phyloP scores from a whole-genome alignment of 176 grass and related monocot genomes.

The Oryza glumipatula region DNA sequence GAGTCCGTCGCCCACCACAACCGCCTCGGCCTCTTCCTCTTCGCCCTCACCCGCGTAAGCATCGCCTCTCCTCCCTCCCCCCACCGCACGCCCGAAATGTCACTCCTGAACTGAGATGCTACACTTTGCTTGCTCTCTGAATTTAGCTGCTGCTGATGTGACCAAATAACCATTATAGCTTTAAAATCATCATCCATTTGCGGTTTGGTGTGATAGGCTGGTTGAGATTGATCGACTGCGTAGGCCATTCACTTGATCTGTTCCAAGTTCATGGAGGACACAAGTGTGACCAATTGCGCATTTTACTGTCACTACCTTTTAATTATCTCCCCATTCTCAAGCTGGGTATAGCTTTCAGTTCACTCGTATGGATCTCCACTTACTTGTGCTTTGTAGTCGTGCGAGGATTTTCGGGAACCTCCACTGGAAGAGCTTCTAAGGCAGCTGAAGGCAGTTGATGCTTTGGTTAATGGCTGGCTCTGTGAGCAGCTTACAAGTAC shows the following conservation, averaged over 20 bases:
- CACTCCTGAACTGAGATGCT: background rate
- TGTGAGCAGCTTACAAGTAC: conserved; percentile 59
- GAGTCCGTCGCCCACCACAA: conserved; percentile 69
- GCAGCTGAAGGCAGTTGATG: conserved; percentile 63
- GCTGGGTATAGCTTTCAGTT: background rate
- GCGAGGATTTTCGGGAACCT: conserved; percentile 82
- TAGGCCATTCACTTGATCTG: background rate
- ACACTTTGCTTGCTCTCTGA: background rate
- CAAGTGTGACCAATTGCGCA: background rate
- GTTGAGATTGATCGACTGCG: background rate
- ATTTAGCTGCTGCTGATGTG: background rate
- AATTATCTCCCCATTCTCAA: background rate
- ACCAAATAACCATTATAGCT: background rate
- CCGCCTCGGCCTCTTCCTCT: conserved; percentile 88
- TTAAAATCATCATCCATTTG: background rate
- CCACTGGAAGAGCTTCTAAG: conserved; percentile 73
- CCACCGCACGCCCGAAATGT: background rate
- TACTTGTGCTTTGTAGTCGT: conserved; percentile 58
- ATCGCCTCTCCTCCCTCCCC: background rate
- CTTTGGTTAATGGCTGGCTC: conserved; percentile 59
- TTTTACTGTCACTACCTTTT: background rate
- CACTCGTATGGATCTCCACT: background rate
- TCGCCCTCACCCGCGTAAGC: conserved; percentile 69
- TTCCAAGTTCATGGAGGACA: background rate
- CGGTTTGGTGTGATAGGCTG: background rate